Evolutionary conservation across 139 green algal species (phyloP), one percentile per base, ranked within the genome.

Genomic region (Coelastrella sp.): DNA sequence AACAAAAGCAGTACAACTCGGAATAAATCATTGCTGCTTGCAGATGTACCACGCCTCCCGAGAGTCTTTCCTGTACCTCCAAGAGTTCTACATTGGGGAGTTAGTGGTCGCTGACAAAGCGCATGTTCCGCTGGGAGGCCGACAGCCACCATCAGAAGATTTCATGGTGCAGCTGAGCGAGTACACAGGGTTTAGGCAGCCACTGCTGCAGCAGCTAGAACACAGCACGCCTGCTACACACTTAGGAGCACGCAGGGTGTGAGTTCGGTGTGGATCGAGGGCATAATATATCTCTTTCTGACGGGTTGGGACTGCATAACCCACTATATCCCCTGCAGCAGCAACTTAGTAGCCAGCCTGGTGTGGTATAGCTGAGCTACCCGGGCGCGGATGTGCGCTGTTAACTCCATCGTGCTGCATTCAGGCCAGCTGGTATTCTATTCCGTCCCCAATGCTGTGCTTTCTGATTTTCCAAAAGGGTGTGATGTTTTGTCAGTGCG

Each of bases 11-110:
- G 32, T 47, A 47, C 32, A 47, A 47, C 32, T 47, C 32, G 32
- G 32, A 47, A 47, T 47, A 13, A 19, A 10, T 71, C 11, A 13
- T 61, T 59, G 64, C 7, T 54, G 7, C 61, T 14, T 85, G 77
- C 86, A 95, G 91, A 82, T 96, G 80, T 97, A 96, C 89, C 95
- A 97, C 65, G 89, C 89, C 5, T 92, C 79, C 4, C 64, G 93
- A 4, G 95, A 98, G 85, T 94, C 87, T 5, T 98, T 98, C 79
- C 54, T 97, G 8, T 97, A 97, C 85, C 75, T 98, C 3, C 92
- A 92, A 59, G 91, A 97, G 64, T 96, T 97, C 59, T 97, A 97
- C 82, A 86, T 78, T 5, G 65, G 80, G 19, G 75, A 93, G 80
- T 88, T 90, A 74, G 10, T 86, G 80, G 59, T 22, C 54, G 23